These are phyloP conservation scores for Rhizophora apiculata DNA, from an alignment of 345 rosid genomes.

Conservation along the genomic window DNA sequence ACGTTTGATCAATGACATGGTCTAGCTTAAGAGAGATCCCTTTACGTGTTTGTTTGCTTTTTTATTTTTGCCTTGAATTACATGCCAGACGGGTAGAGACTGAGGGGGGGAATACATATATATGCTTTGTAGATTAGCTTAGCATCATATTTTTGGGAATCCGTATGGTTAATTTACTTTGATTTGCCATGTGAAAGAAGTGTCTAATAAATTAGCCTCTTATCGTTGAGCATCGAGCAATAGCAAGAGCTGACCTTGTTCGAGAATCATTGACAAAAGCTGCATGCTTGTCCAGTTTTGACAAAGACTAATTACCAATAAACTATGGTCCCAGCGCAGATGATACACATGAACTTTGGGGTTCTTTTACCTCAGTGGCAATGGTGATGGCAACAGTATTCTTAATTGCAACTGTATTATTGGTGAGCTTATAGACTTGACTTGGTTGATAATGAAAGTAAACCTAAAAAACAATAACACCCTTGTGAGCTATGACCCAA, in stretches of 20 bases:
- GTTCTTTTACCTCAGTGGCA: not conserved
- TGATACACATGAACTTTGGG: not conserved
- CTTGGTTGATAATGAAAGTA: not conserved
- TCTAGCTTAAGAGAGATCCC: constrained; percentile 9
- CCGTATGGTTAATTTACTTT: too few relatives aligned
- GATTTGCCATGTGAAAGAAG: too few relatives aligned
- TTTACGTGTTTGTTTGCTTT: not conserved
- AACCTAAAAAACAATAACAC: constrained; percentile 12
- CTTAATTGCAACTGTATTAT: constrained; percentile 20
- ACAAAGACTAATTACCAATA: not conserved
- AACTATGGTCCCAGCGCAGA: not conserved
- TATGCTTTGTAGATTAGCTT: too few relatives aligned
- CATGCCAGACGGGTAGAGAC: not conserved
- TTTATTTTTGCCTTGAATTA: not conserved
- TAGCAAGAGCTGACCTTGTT: too few relatives aligned
- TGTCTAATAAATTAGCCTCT: too few relatives aligned
- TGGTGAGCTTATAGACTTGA: not conserved
- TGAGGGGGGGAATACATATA: not conserved
- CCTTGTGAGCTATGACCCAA: constrained; percentile 18
- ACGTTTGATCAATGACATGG: constrained; percentile 67
- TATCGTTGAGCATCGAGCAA: too few relatives aligned
- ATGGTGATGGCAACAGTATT: constrained; percentile 3
- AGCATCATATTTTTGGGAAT: too few relatives aligned
- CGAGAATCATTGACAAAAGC: not conserved
- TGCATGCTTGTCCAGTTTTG: not conserved